Evolutionary conservation across 148 eudicot genomes (phyloP).

Genomic region (Rhododendron vialii): DNA sequence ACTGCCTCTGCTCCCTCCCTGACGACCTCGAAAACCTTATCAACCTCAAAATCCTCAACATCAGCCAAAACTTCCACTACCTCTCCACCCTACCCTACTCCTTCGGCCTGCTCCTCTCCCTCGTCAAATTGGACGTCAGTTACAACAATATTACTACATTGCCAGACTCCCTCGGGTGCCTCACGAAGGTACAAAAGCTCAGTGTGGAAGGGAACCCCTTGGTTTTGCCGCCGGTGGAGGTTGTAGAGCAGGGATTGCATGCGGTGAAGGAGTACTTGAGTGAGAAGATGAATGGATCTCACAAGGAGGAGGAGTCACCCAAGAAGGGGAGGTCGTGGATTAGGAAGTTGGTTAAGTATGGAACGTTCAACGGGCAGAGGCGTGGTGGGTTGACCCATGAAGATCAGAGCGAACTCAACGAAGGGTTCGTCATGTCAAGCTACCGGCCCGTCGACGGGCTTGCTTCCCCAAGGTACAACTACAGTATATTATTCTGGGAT

Average conservation of each 20-base stretch:
- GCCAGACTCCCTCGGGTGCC: constrained; percentile 62
- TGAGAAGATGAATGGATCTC: constrained; percentile 46
- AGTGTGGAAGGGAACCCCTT: constrained; percentile 70
- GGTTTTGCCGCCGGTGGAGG: constrained; percentile 60
- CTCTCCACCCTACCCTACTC: constrained; percentile 52
- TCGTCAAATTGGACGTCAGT: constrained; percentile 65
- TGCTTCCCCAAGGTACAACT: constrained; percentile 51
- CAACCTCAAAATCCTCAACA: constrained; percentile 56
- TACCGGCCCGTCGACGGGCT: constrained; percentile 42
- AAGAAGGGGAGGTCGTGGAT: constrained; percentile 61
- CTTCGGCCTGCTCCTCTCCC: constrained; percentile 65
- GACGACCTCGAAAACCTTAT: constrained; percentile 67
- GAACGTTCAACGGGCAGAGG: constrained; percentile 32
- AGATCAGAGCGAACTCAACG: constrained; percentile 8
- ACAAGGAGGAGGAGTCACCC: constrained; percentile 15
- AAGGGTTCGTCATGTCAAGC: constrained; percentile 21
- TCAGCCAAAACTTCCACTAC: constrained; percentile 75
- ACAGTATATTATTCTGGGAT: too few relatives aligned
- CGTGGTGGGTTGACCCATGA: neutral
- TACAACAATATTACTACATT: constrained; percentile 48
- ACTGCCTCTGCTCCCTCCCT: constrained; percentile 68
- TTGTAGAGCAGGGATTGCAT: constrained; percentile 52
- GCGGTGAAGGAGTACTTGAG: constrained; percentile 52
- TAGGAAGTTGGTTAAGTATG: constrained; percentile 39
- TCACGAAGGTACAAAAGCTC: constrained; percentile 62